These are phyloP conservation scores for Alisma plantagoaquatica DNA, from an alignment of 106 monocot species.

Conservation along the genomic window DNA sequence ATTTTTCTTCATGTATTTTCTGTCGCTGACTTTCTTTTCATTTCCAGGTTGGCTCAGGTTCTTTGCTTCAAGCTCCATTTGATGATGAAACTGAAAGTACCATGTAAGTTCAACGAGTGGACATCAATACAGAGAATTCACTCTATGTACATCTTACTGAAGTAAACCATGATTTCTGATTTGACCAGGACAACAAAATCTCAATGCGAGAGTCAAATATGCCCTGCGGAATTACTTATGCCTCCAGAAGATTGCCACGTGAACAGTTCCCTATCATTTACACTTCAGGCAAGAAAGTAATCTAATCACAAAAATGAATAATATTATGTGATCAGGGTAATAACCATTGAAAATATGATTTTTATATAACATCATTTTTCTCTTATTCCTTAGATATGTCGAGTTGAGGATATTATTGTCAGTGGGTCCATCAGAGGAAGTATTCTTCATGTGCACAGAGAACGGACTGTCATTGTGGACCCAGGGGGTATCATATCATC, in stretches of 20 bases:
- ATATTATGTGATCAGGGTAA: too few species aligned
- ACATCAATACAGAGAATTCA: too few species aligned
- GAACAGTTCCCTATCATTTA: slow-evolving; percentile 74
- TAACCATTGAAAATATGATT: too few species aligned
- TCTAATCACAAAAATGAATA: too few species aligned
- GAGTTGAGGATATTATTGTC: slow-evolving; percentile 73
- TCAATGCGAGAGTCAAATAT: slow-evolving; percentile 67
- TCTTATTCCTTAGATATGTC: slow-evolving; percentile 56
- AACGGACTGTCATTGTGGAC: slow-evolving; percentile 67
- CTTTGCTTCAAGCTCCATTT: slow-evolving; percentile 80
- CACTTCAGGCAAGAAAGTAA: slow-evolving; percentile 53
- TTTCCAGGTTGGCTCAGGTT: slow-evolving; percentile 72
- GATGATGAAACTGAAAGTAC: slow-evolving; percentile 54
- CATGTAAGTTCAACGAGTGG: slow-evolving; percentile 63
- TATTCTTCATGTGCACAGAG: slow-evolving; percentile 85
- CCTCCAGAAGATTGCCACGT: slow-evolving; percentile 97
- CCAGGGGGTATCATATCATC: slow-evolving; percentile 52
- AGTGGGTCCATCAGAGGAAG: slow-evolving; percentile 67
- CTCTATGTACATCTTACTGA: too few species aligned
- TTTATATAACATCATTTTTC: background rate
- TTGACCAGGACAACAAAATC: slow-evolving; percentile 45
- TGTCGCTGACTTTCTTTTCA: slow-evolving; percentile 2
- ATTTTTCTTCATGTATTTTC: too few species aligned
- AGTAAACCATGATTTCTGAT: too few species aligned
- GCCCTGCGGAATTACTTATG: slow-evolving; percentile 70